Evolutionary conservation across 768 basidiomycete species (phyloP).

Genomic region (Termitomyces sp.): DNA sequence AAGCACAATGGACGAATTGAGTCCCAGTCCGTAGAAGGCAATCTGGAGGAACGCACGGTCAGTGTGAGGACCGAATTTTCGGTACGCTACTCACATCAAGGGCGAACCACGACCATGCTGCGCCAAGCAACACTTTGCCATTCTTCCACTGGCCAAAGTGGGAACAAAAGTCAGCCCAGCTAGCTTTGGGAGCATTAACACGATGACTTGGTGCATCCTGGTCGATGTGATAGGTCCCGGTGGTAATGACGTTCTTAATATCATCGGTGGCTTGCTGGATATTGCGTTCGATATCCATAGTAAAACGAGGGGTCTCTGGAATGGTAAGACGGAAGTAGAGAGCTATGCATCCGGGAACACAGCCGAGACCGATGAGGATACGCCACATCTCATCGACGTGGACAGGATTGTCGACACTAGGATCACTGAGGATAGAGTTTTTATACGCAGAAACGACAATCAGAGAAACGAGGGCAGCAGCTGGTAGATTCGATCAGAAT

Average conservation of each 20-base stretch:
- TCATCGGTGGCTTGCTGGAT: conserved; percentile 69
- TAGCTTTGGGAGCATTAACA: conserved; percentile 65
- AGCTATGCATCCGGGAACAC: conserved; percentile 73
- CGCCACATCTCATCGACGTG: conserved; percentile 82
- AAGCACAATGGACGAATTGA: conserved; percentile 78
- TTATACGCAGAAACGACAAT: conserved; percentile 70
- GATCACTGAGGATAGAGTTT: conserved; percentile 36
- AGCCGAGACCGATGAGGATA: conserved; percentile 83
- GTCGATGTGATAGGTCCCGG: conserved; percentile 41
- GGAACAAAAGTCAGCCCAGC: conserved; percentile 55
- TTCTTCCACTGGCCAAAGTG: conserved; percentile 77
- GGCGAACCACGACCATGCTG: conserved; percentile 85
- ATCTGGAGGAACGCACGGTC: conserved; percentile 36
- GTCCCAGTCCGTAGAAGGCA: conserved; percentile 84
- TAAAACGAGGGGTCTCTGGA: conserved; percentile 86
- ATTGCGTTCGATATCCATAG: conserved; percentile 90
- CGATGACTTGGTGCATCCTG: conserved; percentile 55
- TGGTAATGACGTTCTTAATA: conserved; percentile 61
- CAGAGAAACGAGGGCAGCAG: conserved; percentile 61
- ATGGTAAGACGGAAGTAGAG: conserved; percentile 93
- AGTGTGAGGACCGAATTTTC: background rate
- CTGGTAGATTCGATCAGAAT: conserved; percentile 22
- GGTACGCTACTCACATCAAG: conserved; percentile 53
- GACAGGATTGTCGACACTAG: conserved; percentile 28
- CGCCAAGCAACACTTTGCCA: conserved; percentile 72